Evolutionary conservation across 495 filamentous ascomycete genomes (phyloP), one percentile per base, ranked within the genome.

Genomic region (Talaromyces liani): DNA sequence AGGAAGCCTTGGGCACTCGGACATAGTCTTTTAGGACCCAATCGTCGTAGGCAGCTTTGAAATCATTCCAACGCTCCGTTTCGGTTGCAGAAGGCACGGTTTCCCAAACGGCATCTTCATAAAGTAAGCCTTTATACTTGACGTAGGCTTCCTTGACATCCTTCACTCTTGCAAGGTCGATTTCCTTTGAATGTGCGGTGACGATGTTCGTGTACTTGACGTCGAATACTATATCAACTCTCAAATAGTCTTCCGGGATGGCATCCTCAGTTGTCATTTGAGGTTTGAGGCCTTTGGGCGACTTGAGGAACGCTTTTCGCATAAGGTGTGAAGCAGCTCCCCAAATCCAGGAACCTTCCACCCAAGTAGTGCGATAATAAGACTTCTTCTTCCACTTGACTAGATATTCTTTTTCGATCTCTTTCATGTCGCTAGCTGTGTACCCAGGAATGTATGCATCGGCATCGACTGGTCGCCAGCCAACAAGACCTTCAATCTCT

Each of bases 121-220:
- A 98, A 6, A 87, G 81, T n/a, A 98, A 80, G n/a, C 95, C 95
- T 72, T 93, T 90, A 72, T 90, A 98, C 66, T 99, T 99, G 69
- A 96, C 87, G 29, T 86, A 83, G 9, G 90, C 91, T 66, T 84
- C 77, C 18, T 80, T 77, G 22, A 96, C 85, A 64, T 92, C 82
- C 9, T 81, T 80, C 45, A 95, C 85, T 0, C 86, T 81, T 12
- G 77, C 79, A 58, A 88, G 77, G 69, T 93, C 91, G 31, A 88
- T 78, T 58, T 88, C 81, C 64, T 77, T 71, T 55, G 71, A 75
- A 25, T 85, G 83, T 51, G 76, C 71, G 62, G 71, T 66, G 33
- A 76, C 76, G 36, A 70, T 68, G 24, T 73, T 77, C 1, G 78
- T 79, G 65, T 85, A 93, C 57, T 84, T 81, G 33, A 96, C 90